Conservation (phyloP, 179 eudicot genomes). For the Patellifolia procumbens region DNA sequence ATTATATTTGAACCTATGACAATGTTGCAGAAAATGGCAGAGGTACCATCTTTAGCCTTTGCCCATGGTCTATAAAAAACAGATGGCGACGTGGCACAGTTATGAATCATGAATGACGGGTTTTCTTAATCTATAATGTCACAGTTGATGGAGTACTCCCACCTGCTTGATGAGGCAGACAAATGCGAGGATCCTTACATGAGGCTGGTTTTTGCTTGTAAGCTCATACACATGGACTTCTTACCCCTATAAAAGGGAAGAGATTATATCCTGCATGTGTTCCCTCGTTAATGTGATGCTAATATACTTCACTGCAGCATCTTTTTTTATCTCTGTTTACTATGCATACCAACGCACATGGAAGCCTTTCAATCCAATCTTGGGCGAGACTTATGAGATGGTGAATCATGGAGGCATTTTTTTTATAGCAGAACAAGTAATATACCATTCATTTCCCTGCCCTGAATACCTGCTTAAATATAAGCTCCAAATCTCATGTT, state of each 20-base stretch:
- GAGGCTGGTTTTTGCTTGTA: conserved; percentile 70
- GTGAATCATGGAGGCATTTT: conserved; percentile 81
- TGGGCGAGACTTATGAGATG: conserved; percentile 98
- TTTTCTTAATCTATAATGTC: conserved; percentile 15
- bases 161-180: conserved; percentile 84
- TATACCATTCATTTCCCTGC: not conserved
- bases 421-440: conserved; percentile 86
- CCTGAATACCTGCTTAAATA: not conserved
- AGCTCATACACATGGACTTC: not conserved
- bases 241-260: not conserved
- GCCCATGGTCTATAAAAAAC: not conserved
- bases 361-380: conserved; percentile 99
- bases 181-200: conserved; percentile 90
- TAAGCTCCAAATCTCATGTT: not conserved
- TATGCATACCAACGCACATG: conserved; percentile 88
- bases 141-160: conserved; percentile 92
- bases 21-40: conserved; percentile 98
- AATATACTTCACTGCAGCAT: conserved; percentile 50
- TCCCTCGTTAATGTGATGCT: not conserved
- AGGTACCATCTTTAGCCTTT: conserved; percentile 46
- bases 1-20: conserved; percentile 98
- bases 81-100: not conserved
- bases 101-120: conserved; percentile 6
- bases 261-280: no score
- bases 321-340: conserved; percentile 77